Evolutionary conservation across 2,329 filamentous ascomycete species (phyloP), one percentile per base, ranked within the genome.

Genomic region (Coniochaeta sp.): DNA sequence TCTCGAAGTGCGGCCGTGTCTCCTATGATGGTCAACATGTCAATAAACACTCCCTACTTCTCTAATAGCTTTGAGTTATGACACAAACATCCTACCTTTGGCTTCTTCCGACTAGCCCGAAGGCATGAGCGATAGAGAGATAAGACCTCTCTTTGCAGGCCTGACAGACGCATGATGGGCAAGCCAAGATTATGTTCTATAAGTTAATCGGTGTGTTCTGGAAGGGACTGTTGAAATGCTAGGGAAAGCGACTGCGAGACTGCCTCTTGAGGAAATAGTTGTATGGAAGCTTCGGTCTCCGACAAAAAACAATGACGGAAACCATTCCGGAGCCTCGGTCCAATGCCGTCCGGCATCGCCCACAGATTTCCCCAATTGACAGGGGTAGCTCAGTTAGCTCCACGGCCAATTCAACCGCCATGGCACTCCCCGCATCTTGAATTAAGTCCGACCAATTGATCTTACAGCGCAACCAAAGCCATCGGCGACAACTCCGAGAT

Each of bases 41-140:
- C 27, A 48, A n/a, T 12, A 50, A 30, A 35, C 48, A 52, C 20
- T 24, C n/a, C n/a, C n/a, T n/a, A n/a, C n/a, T n/a, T n/a, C n/a
- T n/a, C n/a, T n/a, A n/a, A n/a, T n/a, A n/a, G n/a, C n/a, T n/a
- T n/a, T n/a, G n/a, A n/a, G n/a, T n/a, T 16, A 24, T 20, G 20
- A 45, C 5, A 12, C 33, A 38, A 38, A 22, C 33, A 10, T 10
- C 61, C 56, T 67, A 92, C 89, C 61, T 71, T 65, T 48, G 91
- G 90, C 68, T 99, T 97, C 63, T 84, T 85, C 54, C 86, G 82
- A 53, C 86, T 84, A 62, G 88, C 89, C 54, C 91, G 82, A 24
- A 99, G 74, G 62, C 92, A 97, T 64, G 83, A 81, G 53, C 92
- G 84, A 67, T 97, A 99, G 13, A 99, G 80, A 30, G 83, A 77